These are phyloP conservation scores for Rhizophagus clarus DNA, from an alignment of 192 early-diverging fungal genomes.

Conservation along the genomic window DNA sequence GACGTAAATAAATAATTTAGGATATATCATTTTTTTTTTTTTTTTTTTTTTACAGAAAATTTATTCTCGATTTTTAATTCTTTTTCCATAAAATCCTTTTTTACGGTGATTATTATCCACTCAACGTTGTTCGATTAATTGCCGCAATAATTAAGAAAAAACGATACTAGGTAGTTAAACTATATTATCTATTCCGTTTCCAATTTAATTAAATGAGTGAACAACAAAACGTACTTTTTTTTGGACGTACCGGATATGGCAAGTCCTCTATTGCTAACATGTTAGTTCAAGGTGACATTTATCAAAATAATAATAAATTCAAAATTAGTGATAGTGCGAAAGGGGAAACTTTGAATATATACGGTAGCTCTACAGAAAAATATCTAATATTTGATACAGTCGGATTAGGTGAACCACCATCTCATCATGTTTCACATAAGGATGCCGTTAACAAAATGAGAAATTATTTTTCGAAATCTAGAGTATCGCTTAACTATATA, in stretches of 20 bases:
- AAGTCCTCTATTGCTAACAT: conserved; percentile 34
- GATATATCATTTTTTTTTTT: too few relatives aligned
- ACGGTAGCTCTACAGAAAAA: not conserved
- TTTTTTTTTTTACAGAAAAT: too few relatives aligned
- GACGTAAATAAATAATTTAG: too few relatives aligned
- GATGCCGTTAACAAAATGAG: not conserved
- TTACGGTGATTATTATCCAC: too few relatives aligned
- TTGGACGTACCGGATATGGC: conserved; percentile 13
- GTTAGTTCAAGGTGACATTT: conserved; percentile 30
- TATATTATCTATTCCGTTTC: too few relatives aligned
- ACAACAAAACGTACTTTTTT: too few relatives aligned
- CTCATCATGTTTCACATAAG: not conserved
- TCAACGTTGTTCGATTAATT: too few relatives aligned
- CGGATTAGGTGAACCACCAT: conserved; percentile 26
- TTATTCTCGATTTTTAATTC: too few relatives aligned
- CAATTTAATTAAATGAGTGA: too few relatives aligned
- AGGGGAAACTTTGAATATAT: conserved; percentile 5
- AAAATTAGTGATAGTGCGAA: conserved; percentile 26
- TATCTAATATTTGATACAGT: conserved; percentile 34
- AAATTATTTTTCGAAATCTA: conserved; percentile 3
- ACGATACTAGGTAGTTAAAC: too few relatives aligned
- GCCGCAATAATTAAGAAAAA: too few relatives aligned
- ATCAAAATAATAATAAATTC: not conserved
- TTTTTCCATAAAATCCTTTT: too few relatives aligned
- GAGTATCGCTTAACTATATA: conserved; percentile 7